These are phyloP conservation scores for Diplodia corticola DNA, from an alignment of 2,329 filamentous ascomycete genomes.

Conservation along the genomic window DNA sequence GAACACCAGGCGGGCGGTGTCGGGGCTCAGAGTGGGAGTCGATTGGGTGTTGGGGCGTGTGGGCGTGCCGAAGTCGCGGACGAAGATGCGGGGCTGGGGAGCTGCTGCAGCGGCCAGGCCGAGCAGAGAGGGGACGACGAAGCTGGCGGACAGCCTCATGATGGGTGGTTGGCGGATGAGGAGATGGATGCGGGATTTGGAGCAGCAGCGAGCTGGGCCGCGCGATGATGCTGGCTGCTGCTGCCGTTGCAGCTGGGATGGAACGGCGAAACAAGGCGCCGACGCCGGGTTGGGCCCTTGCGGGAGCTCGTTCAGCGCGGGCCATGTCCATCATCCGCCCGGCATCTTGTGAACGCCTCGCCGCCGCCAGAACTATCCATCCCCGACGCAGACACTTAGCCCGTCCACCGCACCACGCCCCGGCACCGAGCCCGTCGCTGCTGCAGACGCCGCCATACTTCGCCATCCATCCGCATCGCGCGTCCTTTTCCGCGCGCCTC, in stretches of 20 bases:
- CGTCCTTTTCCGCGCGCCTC: not conserved
- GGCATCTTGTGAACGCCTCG: conserved; percentile 9
- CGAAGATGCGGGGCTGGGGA: conserved; percentile 9
- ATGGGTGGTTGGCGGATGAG: conserved; percentile 30
- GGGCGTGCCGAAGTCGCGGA: conserved; percentile 19
- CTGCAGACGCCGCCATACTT: not conserved
- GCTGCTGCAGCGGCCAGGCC: conserved; percentile 30
- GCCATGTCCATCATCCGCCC: conserved; percentile 12
- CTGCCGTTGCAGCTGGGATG: not conserved
- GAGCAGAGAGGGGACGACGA: conserved; percentile 44
- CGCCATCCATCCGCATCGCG: not conserved
- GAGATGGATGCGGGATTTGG: conserved; percentile 6
- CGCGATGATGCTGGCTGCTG: conserved; percentile 15
- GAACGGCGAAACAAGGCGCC: conserved; percentile 18
- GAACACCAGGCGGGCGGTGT: conserved; percentile 52
- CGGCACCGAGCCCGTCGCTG: not conserved
- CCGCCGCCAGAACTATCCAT: conserved; percentile 16
- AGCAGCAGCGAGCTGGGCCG: not conserved
- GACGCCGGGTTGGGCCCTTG: not conserved
- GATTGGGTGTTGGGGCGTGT: conserved; percentile 33
- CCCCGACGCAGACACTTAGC: not conserved
- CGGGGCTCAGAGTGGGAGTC: conserved; percentile 37
- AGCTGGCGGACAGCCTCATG: conserved; percentile 48
- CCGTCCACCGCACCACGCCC: not conserved
- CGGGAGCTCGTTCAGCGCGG: not conserved